Base-by-base conservation (phyloP, 2,329 filamentous ascomycete species). In the Tolypocladium capitatum region DNA sequence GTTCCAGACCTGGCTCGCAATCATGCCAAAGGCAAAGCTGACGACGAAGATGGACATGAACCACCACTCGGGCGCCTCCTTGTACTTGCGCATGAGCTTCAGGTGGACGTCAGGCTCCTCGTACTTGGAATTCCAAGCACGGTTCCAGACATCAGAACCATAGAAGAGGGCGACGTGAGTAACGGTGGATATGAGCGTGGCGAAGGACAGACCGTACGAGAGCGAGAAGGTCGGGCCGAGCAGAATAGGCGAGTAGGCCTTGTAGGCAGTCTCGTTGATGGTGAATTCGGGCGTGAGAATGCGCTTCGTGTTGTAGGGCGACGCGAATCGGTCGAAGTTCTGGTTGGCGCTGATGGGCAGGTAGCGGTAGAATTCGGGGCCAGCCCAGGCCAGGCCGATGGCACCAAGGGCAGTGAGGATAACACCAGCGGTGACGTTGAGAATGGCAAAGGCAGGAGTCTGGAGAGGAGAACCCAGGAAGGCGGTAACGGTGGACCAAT, bases 401-500 rank as follows among this genome's bases (percentile, higher is more conserved):
- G 78, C 78, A 27, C 75, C 58, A 49, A 74, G 51, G 45, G 72
- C 55, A 53, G 73, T 70, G 44, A 81, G 63, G 57, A 73, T 71
- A 32, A 75, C 51, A 3, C 79, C 64, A 43, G 76, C 68, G 16
- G 76, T 53, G 2, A 76, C 77, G 55, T 83, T 83, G 46, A 72
- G 69, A 47, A 81, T 75, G 14, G 77, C 78, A 56, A 78, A 75
- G 59, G 73, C 78, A 2, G 78, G 78, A 1, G 75, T 70, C 48
- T 80, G 77, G 24, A 82, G 62, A 9, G 78, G 79, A n/a, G 71
- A 76, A 11, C 63, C 60, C 46, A 76, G 66, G 55, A 74, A 82
- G 11, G 73, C 77, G 1, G 74, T 71, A 49, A 81, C 68, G 46
- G 78, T 70, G 45, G 73, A 75, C 81, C 81, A 84, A 62, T 84